Base-by-base conservation (phyloP, 306 rosid species). In the Nissolia schottii region DNA sequence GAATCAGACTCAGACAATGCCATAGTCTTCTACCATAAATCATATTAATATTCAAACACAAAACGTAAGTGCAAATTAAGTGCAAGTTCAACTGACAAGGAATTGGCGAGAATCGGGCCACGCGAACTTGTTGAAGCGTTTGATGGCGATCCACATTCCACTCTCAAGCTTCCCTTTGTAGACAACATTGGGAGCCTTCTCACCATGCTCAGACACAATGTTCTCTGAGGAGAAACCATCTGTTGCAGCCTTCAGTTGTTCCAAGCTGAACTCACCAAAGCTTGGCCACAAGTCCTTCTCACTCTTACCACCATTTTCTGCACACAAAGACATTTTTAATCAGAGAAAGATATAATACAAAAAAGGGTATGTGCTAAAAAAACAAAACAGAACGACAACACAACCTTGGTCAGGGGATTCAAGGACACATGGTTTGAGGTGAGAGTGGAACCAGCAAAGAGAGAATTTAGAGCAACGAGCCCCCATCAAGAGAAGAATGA, bases 61-160 rank as follows among this genome's bases (percentile, higher is more conserved):
- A n/a, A n/a, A n/a, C n/a, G n/a, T n/a, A 13, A 50, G 73, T 28
- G 60, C 15, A 31, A 71, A 2, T 12, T 2, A 35, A 35, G 71
- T 64, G 70, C 45, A 41, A 60, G 84, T 62, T 29, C n/a, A 58
- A 86, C 95, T 46, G 31, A 92, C 96, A n/a, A 92, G 85, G 81
- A 92, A 92, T 76, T 92, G 98, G 40, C 96, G 96, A 66, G 88
- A 65, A 83, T 92, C 98, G 1, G 98, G 96, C 98, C 98, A 92
- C 38, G 98, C 96, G 5, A 90, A 73, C 85, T 90, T 92, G 91
- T 90, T 92, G 87, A 92, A 92, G 9, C 95, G 95, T 78, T 92
- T 92, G 80, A 92, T 84, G 61, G 98, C 98, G 41, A 92, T 77
- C 86, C 80, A 86, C 9, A 76, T 67, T 75, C 80, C 89, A 69